Evolutionary conservation across 768 basidiomycete species (phyloP).

Genomic region (Tylopilus felleus): DNA sequence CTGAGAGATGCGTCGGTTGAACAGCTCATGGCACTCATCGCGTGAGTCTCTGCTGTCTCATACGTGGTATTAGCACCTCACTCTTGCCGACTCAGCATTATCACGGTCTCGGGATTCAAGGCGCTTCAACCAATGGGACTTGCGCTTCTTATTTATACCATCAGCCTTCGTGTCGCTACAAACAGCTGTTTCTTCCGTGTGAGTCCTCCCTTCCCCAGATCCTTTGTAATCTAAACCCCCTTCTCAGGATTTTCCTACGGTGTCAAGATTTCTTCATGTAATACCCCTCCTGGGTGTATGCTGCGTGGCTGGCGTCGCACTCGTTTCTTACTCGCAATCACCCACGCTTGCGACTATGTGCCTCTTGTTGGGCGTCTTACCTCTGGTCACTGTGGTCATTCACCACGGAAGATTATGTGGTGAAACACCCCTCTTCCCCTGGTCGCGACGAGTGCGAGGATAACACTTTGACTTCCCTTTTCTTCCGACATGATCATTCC

Average conservation of each 20-base stretch:
- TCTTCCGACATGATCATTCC: too few relatives aligned
- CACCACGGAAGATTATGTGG: neutral
- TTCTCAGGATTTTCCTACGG: neutral
- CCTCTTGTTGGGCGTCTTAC: neutral
- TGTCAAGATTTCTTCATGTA: neutral
- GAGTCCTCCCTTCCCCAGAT: neutral
- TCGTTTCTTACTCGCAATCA: neutral
- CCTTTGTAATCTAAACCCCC: neutral
- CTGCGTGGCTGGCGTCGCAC: neutral
- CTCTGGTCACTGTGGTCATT: neutral
- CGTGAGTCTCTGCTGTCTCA: neutral
- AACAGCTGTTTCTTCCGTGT: conserved; percentile 5
- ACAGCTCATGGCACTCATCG: neutral
- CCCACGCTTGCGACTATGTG: neutral
- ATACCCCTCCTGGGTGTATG: neutral
- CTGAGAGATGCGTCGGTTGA: neutral
- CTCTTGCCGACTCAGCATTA: neutral
- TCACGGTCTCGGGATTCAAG: neutral
- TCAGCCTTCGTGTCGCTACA: conserved; percentile 13
- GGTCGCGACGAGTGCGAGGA: too few relatives aligned
- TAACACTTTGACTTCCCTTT: too few relatives aligned
- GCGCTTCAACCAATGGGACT: conserved; percentile 5
- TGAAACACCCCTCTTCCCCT: neutral
- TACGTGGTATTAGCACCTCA: neutral
- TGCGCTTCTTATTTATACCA: conserved; percentile 17